Evolutionary conservation across 2,329 filamentous ascomycete genomes (phyloP), one percentile per base, ranked within the genome.

Genomic region (Fusarium decemcellulare): DNA sequence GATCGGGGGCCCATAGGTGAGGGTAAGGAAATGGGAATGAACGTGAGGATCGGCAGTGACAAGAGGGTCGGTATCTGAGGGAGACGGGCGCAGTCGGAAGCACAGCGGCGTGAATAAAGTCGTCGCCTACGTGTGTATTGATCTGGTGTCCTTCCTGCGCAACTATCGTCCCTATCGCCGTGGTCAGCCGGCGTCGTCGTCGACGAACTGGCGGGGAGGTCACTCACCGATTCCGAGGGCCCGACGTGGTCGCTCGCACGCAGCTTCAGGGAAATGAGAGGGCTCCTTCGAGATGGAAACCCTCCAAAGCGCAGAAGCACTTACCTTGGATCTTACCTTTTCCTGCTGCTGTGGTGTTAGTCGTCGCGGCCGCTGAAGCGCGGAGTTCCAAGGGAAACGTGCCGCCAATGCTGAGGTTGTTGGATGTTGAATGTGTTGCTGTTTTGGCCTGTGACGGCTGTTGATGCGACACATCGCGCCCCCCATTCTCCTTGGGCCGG

Each of bases 381-480:
- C 70, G 70, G 73, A 68, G 73, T 71, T 74, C 72, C 70, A 72
- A 63, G 65, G 64, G 63, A 62, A 60, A 63, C 72, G 61, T 70
- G 72, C 73, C 69, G 66, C 68, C 34, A 68, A 71, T 72, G 59
- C 65, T 64, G 68, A 71, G 55, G 70, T 60, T 68, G 70, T 71
- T 71, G 64, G 67, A 55, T 66, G 69, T 68, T 69, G 68, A 64
- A 69, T 67, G 72, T 65, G 57, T 62, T 68, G 64, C 65, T 75
- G 67, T 73, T 72, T 72, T 72, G 70, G 68, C 68, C 62, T 70
- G 68, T 75, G 73, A 75, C 67, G 66, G 55, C 65, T 75, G 71
- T 75, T 75, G 73, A 75, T 75, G 73, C 73, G 73, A 74, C 73
- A 71, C 72, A 66, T 72, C 58, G 70, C 67, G 54, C 64, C 68